These are phyloP conservation scores for Lentinula edodes DNA, from an alignment of 768 basidiomycete genomes.

Conservation along the genomic window DNA sequence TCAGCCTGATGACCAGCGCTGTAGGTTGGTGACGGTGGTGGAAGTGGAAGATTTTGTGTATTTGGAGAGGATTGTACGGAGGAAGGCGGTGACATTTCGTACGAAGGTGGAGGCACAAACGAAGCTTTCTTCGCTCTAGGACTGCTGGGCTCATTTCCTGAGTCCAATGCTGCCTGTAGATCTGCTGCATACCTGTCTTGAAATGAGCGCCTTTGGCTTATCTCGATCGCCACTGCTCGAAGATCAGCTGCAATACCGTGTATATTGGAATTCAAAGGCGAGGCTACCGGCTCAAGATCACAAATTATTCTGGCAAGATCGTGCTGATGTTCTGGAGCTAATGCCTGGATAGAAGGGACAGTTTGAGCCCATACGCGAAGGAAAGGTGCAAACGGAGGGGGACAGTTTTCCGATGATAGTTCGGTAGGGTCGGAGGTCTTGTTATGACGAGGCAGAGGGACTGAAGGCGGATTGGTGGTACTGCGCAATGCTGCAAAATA, in stretches of 20 bases:
- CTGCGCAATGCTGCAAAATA: conserved; percentile 81
- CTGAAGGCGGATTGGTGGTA: conserved; percentile 72
- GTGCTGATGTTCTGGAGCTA: conserved; percentile 63
- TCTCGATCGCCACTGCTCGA: conserved; percentile 83
- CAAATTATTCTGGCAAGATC: conserved; percentile 83
- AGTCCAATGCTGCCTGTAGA: conserved; percentile 75
- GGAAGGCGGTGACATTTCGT: conserved; percentile 32
- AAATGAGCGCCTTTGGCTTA: conserved; percentile 78
- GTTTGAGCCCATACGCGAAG: conserved; percentile 66
- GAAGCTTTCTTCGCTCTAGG: conserved; percentile 42
- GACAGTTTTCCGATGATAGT: conserved; percentile 66
- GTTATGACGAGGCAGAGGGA: conserved; percentile 61
- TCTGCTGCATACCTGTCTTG: conserved; percentile 74
- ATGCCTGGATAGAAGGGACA: conserved; percentile 59
- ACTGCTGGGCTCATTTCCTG: conserved; percentile 33
- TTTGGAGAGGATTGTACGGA: conserved; percentile 17
- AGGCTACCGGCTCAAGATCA: conserved; percentile 42
- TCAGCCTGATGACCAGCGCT: neutral
- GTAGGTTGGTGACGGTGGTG: conserved; percentile 14
- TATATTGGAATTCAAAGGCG: conserved; percentile 36
- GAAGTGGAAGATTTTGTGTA: conserved; percentile 14
- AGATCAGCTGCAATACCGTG: conserved; percentile 72
- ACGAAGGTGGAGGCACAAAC: conserved; percentile 69
- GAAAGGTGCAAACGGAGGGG: conserved; percentile 60
- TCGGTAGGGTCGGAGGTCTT: conserved; percentile 47